Evolutionary conservation across 805 yeast species (phyloP).

Genomic region (Metschnikowia picachoensis): DNA sequence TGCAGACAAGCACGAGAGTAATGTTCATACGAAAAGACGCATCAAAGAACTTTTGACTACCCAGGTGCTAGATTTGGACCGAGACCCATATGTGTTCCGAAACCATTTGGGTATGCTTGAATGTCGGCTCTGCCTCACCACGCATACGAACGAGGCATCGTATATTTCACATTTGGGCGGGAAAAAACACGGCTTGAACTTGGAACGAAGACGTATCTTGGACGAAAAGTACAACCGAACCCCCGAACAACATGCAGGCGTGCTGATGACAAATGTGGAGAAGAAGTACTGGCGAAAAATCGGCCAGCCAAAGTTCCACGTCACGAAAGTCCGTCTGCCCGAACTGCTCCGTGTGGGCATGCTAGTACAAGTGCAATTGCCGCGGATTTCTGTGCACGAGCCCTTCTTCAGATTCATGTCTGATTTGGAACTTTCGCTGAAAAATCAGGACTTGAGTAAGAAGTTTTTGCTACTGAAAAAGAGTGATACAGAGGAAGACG

Average conservation of each 20-base stretch:
- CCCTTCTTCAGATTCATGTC: conserved; percentile 79
- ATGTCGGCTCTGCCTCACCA: conserved; percentile 79
- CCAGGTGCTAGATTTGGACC: conserved; percentile 48
- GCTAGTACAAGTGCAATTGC: conserved; percentile 55
- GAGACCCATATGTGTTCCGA: conserved; percentile 80
- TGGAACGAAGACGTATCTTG: conserved; percentile 51
- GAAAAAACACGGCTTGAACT: conserved; percentile 70
- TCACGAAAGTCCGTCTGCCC: conserved; percentile 66
- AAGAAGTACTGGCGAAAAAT: conserved; percentile 54
- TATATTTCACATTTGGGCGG: conserved; percentile 85
- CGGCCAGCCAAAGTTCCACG: conserved; percentile 70
- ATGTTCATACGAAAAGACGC: conserved; percentile 64
- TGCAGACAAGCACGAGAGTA: conserved; percentile 68
- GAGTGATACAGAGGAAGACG: conserved; percentile 18
- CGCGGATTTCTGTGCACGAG: conserved; percentile 42
- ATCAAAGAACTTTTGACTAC: conserved; percentile 56
- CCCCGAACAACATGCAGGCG: conserved; percentile 18
- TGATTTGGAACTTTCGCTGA: conserved; percentile 54
- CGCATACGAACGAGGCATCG: conserved; percentile 75
- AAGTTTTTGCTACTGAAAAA: conserved; percentile 21
- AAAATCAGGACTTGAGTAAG: conserved; percentile 37
- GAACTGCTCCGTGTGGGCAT: conserved; percentile 59
- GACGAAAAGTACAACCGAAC: conserved; percentile 29
- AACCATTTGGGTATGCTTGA: conserved; percentile 83
- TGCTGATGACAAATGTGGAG: conserved; percentile 34